phyloP scores from a whole-genome alignment of 768 basidiomycete species.

The Pseudohyphozyma bogoriensis region DNA sequence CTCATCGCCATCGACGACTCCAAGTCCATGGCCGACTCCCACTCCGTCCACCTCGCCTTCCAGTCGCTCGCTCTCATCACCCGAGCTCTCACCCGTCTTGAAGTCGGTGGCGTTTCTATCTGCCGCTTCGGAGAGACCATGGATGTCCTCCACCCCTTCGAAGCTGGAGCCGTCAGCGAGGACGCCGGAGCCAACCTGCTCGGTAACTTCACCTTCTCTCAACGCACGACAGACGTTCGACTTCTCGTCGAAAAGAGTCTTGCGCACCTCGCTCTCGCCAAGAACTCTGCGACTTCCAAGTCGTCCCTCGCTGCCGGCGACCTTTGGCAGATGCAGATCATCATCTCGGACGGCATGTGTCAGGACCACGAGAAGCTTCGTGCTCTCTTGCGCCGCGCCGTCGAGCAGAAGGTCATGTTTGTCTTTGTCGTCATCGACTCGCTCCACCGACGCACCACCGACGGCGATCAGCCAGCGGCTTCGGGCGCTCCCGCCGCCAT shows the following conservation, averaged over 20 bases:
- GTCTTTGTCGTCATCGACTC: conserved; percentile 95
- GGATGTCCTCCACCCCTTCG: conserved; percentile 79
- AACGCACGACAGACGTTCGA: conserved; percentile 77
- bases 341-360: conserved; percentile 98
- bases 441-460: conserved; percentile 41
- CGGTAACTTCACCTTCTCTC: conserved; percentile 76
- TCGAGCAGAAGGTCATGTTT: conserved; percentile 83
- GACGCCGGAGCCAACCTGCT: conserved; percentile 70
- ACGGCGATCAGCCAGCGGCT: conserved; percentile 14
- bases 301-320: conserved; percentile 54
- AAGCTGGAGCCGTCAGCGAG: conserved; percentile 68
- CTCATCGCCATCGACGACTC: conserved; percentile 92
- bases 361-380: conserved; percentile 84
- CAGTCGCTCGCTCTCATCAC: conserved; percentile 86
- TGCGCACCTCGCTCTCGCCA: conserved; percentile 58
- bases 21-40: conserved; percentile 87
- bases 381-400: conserved; percentile 66
- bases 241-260: conserved; percentile 54
- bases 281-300: conserved; percentile 52
- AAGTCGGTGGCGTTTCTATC: conserved; percentile 88
- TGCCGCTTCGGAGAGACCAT: conserved; percentile 81
- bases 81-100: conserved; percentile 78
- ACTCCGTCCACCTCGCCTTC: conserved; percentile 84
- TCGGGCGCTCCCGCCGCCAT: conserved; percentile 16
- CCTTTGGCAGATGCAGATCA: conserved; percentile 94